Base-by-base conservation (phyloP, 768 basidiomycete genomes). In the Russula dissimulans region DNA sequence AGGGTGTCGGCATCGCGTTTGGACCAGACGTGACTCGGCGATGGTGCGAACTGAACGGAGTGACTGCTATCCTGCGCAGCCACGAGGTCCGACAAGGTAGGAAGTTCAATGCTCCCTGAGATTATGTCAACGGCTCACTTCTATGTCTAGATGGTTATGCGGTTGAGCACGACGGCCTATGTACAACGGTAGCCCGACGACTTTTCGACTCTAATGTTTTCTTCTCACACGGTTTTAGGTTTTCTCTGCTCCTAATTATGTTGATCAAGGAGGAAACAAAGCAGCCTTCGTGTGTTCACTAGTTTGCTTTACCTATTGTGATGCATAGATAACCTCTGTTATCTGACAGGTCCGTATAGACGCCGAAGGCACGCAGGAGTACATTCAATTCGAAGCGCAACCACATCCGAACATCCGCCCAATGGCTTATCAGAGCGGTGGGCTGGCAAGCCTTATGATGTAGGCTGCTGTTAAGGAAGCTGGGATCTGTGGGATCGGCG, bases 1-100 rank as follows among this genome's bases (percentile, higher is more conserved):
- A 92, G 89, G 97, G 97, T 54, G 94, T 98, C 61, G 97, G 97
- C 22, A 86, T 97, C 63, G 84, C 87, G 5, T 99, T 99, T 72
- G 97, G 97, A 15, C 95, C 95, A 0, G 94, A 95, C 69, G 89
- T 97, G 17, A 97, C 94, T 2, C 82, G 80, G 68, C 75, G 81
- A 57, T 97, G 94, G 93, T 97, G 95, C 70, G 80, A 83, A 41
- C 76, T 87, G 31, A 97, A 97, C 70, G 81, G 84, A 15, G 81
- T 97, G 49, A 85, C 92, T 26, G 92, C 91, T 6, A 79, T 99
- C 57, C 87, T 97, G 64, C 88, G 97, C 51, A 93, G 90, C 66
- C 97, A 99, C 71, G 97, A 99, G 80, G 95, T 98, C 56, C 84
- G 97, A 60, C 90, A 93, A 79, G 83, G 87, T 85, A 66, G 60